phyloP scores from a whole-genome alignment of 208 protist species.

The Angomonas deanei region DNA sequence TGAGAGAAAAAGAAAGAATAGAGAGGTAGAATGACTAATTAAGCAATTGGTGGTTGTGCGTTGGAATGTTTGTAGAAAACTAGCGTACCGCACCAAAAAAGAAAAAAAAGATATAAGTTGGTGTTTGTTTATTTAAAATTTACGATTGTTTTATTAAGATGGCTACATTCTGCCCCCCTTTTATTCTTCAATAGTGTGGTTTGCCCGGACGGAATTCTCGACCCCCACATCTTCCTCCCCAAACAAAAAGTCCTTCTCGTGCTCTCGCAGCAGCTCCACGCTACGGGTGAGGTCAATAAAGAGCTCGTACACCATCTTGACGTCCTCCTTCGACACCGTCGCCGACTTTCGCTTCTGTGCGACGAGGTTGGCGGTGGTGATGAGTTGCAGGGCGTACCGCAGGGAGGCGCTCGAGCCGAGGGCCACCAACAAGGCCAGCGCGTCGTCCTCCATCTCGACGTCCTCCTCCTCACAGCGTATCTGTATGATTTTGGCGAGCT shows the following conservation, averaged over 20 bases:
- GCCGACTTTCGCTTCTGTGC: slow-evolving; percentile 91
- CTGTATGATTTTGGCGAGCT: slow-evolving; percentile 96
- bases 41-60: too few species aligned
- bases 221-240: slow-evolving; percentile 79
- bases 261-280: slow-evolving; percentile 84
- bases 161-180: slow-evolving; percentile 20
- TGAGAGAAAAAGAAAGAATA: too few species aligned
- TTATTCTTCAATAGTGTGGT: slow-evolving; percentile 43
- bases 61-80: too few species aligned
- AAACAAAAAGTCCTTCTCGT: slow-evolving; percentile 91
- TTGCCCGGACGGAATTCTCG: slow-evolving; percentile 41
- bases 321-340: slow-evolving; percentile 94
- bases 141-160: too few species aligned
- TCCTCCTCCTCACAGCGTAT: slow-evolving; percentile 99
- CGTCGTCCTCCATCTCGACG: slow-evolving; percentile 97
- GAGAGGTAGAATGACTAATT: too few species aligned
- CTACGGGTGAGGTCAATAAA: slow-evolving; percentile 97
- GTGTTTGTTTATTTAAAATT: too few species aligned
- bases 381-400: slow-evolving; percentile 99
- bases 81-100: too few species aligned
- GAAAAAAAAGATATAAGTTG: too few species aligned
- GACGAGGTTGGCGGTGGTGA: slow-evolving; percentile 96
- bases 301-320: slow-evolving; percentile 96
- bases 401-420: slow-evolving; percentile 96
- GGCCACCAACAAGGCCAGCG: slow-evolving; percentile 93